These are phyloP conservation scores for Candida berthetii DNA, from an alignment of 805 yeast genomes.

Conservation along the genomic window DNA sequence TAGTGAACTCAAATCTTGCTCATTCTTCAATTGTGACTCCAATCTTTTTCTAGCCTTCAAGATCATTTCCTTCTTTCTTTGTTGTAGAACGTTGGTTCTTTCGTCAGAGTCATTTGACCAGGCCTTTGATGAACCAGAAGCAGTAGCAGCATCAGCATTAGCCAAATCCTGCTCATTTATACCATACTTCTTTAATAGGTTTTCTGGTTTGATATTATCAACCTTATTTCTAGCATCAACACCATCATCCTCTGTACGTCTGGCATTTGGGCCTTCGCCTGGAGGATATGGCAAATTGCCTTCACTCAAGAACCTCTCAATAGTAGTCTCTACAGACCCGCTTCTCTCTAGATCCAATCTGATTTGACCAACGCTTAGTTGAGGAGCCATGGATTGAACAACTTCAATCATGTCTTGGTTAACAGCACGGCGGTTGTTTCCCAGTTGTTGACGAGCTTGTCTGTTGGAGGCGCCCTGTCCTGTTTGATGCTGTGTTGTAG, in stretches of 20 bases:
- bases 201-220: constrained; percentile 19
- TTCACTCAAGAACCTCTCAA: constrained; percentile 60
- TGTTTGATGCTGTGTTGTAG: constrained; percentile 1
- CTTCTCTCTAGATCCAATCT: constrained; percentile 65
- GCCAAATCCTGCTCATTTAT: constrained; percentile 21
- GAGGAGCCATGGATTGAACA: constrained; percentile 80
- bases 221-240: constrained; percentile 12
- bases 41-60: constrained; percentile 56
- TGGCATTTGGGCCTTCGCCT: constrained; percentile 18
- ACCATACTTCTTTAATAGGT: constrained; percentile 36
- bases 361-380: constrained; percentile 62
- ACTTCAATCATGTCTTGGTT: constrained; percentile 76
- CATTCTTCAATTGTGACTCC: constrained; percentile 24
- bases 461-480: constrained; percentile 8
- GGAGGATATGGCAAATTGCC: constrained; percentile 58
- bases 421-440: constrained; percentile 37
- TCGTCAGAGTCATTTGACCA: constrained; percentile 39
- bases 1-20: constrained; percentile 15
- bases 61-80: constrained; percentile 52
- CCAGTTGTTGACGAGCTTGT: constrained; percentile 1
- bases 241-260: constrained; percentile 7
- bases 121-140: constrained; percentile 9
- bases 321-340: constrained; percentile 77
- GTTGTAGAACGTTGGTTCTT: constrained; percentile 36
- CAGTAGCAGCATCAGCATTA: constrained; percentile 1